phyloP scores from a whole-genome alignment of 177 flowering plant genomes.

The Tripterygium wilfordii region DNA sequence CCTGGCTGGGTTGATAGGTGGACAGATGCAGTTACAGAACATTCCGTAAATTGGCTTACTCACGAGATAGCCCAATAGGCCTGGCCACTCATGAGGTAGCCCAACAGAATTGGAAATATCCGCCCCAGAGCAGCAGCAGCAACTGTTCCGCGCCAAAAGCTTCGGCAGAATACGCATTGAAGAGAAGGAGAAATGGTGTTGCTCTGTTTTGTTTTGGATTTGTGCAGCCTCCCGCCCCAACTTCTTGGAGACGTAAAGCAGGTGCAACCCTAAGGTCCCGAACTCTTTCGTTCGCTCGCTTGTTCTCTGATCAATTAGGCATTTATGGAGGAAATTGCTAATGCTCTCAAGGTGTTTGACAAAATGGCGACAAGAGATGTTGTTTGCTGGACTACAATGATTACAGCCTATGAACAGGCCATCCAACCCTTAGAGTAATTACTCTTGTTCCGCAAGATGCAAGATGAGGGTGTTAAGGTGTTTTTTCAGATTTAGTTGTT shows the following conservation, averaged over 20 bases:
- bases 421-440: slow-evolving; percentile 20
- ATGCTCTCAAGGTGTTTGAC: slow-evolving; percentile 46
- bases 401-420: slow-evolving; percentile 34
- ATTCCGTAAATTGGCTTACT: no score
- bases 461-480: slow-evolving; percentile 22
- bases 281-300: background rate
- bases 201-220: slow-evolving; percentile 69
- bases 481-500: slow-evolving; percentile 27
- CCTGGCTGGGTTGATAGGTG: no score
- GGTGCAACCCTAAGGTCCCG: no score
- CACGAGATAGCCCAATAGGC: no score
- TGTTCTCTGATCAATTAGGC: background rate
- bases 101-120: no score
- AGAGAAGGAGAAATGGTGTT: slow-evolving; percentile 40
- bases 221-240: slow-evolving; percentile 59
- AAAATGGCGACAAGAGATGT: slow-evolving; percentile 53
- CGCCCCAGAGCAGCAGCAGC: no score
- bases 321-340: slow-evolving; percentile 11
- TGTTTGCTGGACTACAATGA: slow-evolving; percentile 62
- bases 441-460: slow-evolving; percentile 26
- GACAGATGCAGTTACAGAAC: no score
- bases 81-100: no score
- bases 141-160: no score
- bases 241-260: slow-evolving; percentile 56
- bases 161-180: no score